Evolutionary conservation across 108 stramenopile species (phyloP), one percentile per base, ranked within the genome.

Genomic region (Pseudonitzschia multistriata): DNA sequence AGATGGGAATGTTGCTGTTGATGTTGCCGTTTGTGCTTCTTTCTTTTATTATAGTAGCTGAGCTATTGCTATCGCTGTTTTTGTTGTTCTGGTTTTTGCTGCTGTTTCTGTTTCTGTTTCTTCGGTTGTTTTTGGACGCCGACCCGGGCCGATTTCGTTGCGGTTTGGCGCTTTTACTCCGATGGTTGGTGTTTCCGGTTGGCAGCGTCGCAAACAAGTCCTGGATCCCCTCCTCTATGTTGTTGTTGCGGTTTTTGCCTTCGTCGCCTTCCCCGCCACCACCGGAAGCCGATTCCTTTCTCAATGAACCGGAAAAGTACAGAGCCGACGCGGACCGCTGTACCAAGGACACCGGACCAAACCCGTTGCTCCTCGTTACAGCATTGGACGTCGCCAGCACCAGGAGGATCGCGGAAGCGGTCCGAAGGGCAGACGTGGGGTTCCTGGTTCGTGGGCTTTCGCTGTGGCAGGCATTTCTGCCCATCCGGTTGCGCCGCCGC

Each of bases 1-100:
- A 68, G 34, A 67, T 6, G 19, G 56, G 49, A 7, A 67, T 21
- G 48, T 4, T 13, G 42, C 42, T 45, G 42, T 53, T 45, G 6
- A 61, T 62, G 42, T 60, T 69, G 13, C 57, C 11, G 57, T 69
- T 61, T 30, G 54, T 68, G 27, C 21, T 21, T 11, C 57, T 56
- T 27, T 13, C n/a, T 63, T 61, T 45, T 45, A 45, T 45, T 45
- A 45, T 45, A 13, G 2, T 17, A 45, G 13, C 42, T 17, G 42
- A 45, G 48, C 24, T 28, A 19, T 34, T 21, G 25, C 35, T 40
- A 30, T 30, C 25, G 21, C 3, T 65, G 14, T 37, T 37, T 19
- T 37, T 62, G 10, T 64, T 37, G 62, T 64, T 60, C 57, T 24
- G 31, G 24, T 29, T 55, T 6, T 29, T 55, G 54, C 14, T 29